Percentiles rank a stretch among this genome's conserved stretches.
These are phyloP conservation scores for Alternaria burnsii DNA, from an alignment of 2,329 filamentous ascomycete species.

Conservation along the genomic window DNA sequence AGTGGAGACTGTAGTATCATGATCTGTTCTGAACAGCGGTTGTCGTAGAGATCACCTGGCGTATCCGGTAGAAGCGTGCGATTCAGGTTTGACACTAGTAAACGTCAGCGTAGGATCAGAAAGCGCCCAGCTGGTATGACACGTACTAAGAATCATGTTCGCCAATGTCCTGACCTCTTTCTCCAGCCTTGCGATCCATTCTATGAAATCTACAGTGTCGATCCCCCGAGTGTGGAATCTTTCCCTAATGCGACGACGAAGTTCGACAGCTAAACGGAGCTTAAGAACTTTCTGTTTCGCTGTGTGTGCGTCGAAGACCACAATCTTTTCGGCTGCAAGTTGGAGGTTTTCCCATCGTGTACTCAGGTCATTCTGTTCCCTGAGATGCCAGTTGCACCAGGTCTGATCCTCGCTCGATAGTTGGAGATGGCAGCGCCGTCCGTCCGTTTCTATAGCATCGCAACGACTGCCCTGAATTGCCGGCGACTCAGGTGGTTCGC, in stretches of 20 bases:
- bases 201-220: slow-evolving; percentile 29
- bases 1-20: slow-evolving; percentile 35
- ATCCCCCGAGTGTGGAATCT: slow-evolving; percentile 33
- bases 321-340: slow-evolving; percentile 26
- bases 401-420: neutral
- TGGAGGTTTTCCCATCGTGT: slow-evolving; percentile 25
- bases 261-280: slow-evolving; percentile 31
- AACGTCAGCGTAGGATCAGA: too few relatives aligned
- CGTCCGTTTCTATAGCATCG: neutral
- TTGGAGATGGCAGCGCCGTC: neutral
- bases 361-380: slow-evolving; percentile 29
- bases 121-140: too few relatives aligned
- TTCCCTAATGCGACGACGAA: slow-evolving; percentile 31
- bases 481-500: neutral
- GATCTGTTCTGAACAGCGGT: too few relatives aligned
- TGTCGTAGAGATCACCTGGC: too few relatives aligned
- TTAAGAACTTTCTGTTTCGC: slow-evolving; percentile 35
- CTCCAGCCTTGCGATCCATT: slow-evolving; percentile 35
- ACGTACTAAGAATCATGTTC: slow-evolving; percentile 23
- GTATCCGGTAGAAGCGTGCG: slow-evolving; percentile 26
- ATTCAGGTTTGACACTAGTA: slow-evolving; percentile 35
- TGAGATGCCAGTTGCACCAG: slow-evolving; percentile 14
- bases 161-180: slow-evolving; percentile 29
- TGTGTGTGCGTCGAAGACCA: slow-evolving; percentile 17
- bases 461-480: neutral